Percentiles rank a stretch among this genome's conserved stretches.
These are phyloP conservation scores for Xylaria sp. DNA, from an alignment of 2,329 filamentous ascomycete genomes.

Conservation along the genomic window DNA sequence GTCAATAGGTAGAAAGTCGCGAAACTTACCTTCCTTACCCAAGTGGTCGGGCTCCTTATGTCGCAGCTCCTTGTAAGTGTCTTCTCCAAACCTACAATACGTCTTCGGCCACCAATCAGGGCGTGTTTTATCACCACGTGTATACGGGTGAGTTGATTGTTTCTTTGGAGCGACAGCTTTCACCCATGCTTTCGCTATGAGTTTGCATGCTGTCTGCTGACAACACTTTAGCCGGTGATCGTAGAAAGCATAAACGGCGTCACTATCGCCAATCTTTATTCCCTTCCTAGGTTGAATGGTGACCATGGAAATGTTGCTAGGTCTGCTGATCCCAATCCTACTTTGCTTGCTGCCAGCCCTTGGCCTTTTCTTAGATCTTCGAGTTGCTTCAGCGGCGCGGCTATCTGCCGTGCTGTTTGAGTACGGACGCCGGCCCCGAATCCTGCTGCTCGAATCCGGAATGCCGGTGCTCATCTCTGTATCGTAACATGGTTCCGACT, in stretches of 20 bases:
- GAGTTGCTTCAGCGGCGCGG: conserved; percentile 39
- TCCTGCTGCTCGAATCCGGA: conserved; percentile 22
- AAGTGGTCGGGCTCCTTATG: conserved; percentile 79
- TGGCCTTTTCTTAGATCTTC: conserved; percentile 47
- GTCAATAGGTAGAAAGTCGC: neutral
- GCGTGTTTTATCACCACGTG: conserved; percentile 64
- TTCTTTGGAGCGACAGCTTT: conserved; percentile 79
- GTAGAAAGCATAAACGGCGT: conserved; percentile 65
- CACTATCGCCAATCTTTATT: conserved; percentile 59
- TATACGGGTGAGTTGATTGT: conserved; percentile 76
- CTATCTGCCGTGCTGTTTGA: neutral
- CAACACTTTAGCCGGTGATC: conserved; percentile 66
- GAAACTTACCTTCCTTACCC: conserved; percentile 64
- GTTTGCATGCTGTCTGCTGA: conserved; percentile 74
- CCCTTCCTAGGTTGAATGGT: conserved; percentile 47
- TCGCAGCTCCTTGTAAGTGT: conserved; percentile 60
- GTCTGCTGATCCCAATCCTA: conserved; percentile 38
- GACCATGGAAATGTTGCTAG: conserved; percentile 49
- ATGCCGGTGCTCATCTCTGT: conserved; percentile 18
- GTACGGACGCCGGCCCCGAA: conserved; percentile 17
- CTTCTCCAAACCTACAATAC: conserved; percentile 47
- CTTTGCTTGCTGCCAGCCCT: conserved; percentile 5
- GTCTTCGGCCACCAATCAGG: conserved; percentile 71
- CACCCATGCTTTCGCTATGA: conserved; percentile 77
- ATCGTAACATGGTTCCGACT: conserved; percentile 27